Base-by-base conservation (phyloP, 805 yeast genomes). In the Wickerhamiella lipophila region DNA sequence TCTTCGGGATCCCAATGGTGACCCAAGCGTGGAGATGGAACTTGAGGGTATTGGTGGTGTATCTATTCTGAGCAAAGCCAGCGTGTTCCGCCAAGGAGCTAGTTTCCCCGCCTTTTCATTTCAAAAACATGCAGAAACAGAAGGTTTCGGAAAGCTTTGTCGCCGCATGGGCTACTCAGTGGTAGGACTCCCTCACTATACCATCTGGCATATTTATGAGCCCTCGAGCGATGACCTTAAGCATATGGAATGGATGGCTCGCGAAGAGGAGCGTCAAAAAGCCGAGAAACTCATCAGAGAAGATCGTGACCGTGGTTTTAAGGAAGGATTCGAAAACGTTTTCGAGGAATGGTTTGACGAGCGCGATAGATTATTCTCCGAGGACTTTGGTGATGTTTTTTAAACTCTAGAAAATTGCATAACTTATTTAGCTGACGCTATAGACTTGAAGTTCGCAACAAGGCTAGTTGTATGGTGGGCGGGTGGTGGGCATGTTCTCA, bases 21-120 rank as follows among this genome's bases (percentile, higher is more conserved):
- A 81, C 57, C 96, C 96, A 23, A 86, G 87, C 65, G 88, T 88
- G 1, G 89, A 84, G 61, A 80, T 89, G 78, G 87, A 81, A 47
- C 70, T 88, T 52, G 96, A 88, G 64, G 97, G 97, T 47, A 85
- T 88, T 55, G 97, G 97, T 19, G 97, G 97, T 54, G 97, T 89
- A 41, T 84, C 95, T 1, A 86, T 89, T 54, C 70, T 89, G 56
- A 75, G 94, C 32, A 83, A 81, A 63, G 96, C 96, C 1, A 67
- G 69, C 46, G 95, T 87, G 4, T 88, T 88, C 69, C 73, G 85
- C 53, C 70, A 75, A 15, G 97, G 97, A 12, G 80, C 89, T 2
- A 92, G 85, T 68, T 88, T 87, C 73, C 96, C 97, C 6, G 96
- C 95, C 1, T 89, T 88, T 62, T 84, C 96, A 27, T 88, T 86